phyloP scores from a whole-genome alignment of 2,329 filamentous ascomycete species.

The Podosphaera aphanis region DNA sequence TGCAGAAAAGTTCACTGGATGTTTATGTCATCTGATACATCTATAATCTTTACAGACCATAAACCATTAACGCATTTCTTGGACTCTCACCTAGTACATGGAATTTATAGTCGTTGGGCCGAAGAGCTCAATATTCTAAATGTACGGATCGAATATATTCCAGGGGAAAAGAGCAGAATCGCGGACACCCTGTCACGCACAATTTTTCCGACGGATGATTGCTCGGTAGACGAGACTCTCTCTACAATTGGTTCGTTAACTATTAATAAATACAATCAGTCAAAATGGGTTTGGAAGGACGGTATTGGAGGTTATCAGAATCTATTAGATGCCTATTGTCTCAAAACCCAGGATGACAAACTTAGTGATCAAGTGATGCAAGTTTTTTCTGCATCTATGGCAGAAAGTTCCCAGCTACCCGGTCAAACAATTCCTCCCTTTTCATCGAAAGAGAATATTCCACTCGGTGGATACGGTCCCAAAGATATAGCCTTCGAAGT shows the following conservation, averaged over 20 bases:
- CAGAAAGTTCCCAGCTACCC: neutral
- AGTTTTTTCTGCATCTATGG: neutral
- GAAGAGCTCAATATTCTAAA: neutral
- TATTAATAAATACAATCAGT: neutral
- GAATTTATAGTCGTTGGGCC: constrained; percentile 1
- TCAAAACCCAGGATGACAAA: neutral
- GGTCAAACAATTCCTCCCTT: neutral
- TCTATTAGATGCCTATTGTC: neutral
- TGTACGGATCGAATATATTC: neutral
- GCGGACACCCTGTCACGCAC: neutral
- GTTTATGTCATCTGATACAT: too few species aligned
- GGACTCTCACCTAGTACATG: neutral
- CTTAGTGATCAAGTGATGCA: neutral
- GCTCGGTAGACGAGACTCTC: neutral
- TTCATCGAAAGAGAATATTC: neutral
- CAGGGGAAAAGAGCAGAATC: neutral
- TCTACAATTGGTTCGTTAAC: neutral
- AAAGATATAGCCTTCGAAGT: neutral
- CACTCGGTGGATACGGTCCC: neutral
- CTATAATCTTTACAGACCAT: neutral
- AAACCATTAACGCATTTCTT: neutral
- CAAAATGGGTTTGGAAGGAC: neutral
- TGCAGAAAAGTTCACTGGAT: too few species aligned
- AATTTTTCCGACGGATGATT: neutral
- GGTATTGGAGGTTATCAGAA: neutral